A percentile compares a stretch with the other conserved stretches of the same genome.
phyloP scores from a whole-genome alignment of 176 grass and related monocot genomes.

The Stipa capillata region DNA sequence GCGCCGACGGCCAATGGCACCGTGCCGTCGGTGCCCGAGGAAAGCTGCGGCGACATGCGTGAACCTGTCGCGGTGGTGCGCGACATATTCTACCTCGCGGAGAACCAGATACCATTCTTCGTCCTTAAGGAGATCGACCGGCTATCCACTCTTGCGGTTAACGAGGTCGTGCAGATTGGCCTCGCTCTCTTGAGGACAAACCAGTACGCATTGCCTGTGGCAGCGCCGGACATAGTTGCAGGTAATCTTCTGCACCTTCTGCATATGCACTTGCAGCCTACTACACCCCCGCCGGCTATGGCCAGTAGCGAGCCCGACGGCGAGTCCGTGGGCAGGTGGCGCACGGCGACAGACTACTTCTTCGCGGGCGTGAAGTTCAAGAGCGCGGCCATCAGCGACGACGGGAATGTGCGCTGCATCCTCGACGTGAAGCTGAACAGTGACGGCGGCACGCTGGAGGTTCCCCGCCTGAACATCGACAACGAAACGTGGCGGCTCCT shows the following conservation, averaged over 20 bases:
- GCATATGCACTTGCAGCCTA: conserved; percentile 15
- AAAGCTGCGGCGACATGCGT: too few species aligned
- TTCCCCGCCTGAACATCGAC: background rate
- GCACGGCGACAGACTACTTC: background rate
- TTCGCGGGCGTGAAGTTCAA: background rate
- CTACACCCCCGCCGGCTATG: fast-evolving
- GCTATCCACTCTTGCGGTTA: background rate
- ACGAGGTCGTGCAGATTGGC: background rate
- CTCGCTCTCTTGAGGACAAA: background rate
- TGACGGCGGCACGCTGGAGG: background rate
- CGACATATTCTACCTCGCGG: conserved; percentile 7
- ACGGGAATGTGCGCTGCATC: background rate
- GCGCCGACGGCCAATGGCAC: background rate
- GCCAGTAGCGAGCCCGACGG: too few species aligned
- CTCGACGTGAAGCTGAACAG: background rate
- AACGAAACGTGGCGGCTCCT: background rate
- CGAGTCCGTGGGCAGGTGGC: background rate
- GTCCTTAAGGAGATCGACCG: background rate
- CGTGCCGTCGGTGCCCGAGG: background rate
- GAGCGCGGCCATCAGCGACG: fast-evolving
- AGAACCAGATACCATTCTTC: conserved; percentile 33
- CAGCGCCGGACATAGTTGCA: background rate
- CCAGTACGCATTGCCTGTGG: background rate
- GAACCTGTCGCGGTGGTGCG: background rate
- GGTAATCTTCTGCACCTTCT: conserved; percentile 22